phyloP scores from a whole-genome alignment of 2,329 filamentous ascomycete species.

The Lomentospora prolificans region DNA sequence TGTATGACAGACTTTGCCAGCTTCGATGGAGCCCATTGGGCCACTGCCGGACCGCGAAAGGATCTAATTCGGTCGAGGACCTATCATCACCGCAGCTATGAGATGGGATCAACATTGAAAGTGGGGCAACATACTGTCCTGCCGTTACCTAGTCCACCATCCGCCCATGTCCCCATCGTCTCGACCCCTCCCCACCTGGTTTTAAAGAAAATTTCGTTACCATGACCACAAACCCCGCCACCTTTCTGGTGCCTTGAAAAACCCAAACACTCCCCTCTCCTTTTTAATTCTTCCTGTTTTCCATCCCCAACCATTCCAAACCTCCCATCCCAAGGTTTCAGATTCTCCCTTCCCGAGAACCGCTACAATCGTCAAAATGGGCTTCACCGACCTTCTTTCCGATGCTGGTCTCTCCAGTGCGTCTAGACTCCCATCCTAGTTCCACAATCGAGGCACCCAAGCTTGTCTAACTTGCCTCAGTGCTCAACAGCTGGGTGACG shows the following conservation, averaged over 20 bases:
- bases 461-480: constrained; percentile 25
- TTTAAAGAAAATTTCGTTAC: constrained; percentile 7
- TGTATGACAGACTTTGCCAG: neutral
- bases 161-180: neutral
- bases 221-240: constrained; percentile 23
- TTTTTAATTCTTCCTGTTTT: constrained; percentile 19
- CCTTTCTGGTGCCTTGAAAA: constrained; percentile 13
- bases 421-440: constrained; percentile 16
- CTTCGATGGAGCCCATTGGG: neutral
- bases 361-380: constrained; percentile 42
- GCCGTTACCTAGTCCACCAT: constrained; percentile 5
- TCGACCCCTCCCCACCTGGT: neutral
- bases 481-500: constrained; percentile 63
- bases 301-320: constrained; percentile 16
- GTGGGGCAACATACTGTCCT: neutral
- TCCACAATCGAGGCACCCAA: constrained; percentile 9
- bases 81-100: neutral
- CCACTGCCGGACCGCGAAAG: neutral
- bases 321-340: constrained; percentile 13
- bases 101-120: too few relatives aligned
- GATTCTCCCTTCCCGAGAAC: constrained; percentile 12
- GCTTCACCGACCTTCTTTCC: constrained; percentile 58
- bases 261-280: constrained; percentile 11
- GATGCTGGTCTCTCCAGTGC: constrained; percentile 49
- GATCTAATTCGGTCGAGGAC: neutral